Conservation (phyloP, 352 stramenopile genomes). For the Bremia lactucae region DNA sequence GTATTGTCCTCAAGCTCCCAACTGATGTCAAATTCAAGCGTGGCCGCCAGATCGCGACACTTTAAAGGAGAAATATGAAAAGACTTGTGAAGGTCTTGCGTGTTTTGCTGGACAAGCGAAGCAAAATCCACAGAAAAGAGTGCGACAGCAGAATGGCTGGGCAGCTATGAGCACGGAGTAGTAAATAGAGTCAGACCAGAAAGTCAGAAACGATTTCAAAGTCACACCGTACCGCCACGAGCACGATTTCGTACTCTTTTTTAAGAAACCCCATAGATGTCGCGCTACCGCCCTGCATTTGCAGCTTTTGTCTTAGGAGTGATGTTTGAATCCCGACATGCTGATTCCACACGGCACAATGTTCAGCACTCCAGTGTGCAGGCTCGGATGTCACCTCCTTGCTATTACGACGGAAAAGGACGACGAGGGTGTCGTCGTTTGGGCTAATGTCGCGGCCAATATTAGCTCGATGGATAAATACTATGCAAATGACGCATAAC, state of each 20-base stretch:
- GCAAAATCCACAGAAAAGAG: constrained; percentile 71
- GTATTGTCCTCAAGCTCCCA: constrained; percentile 35
- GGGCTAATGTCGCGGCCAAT: constrained; percentile 66
- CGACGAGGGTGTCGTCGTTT: constrained; percentile 63
- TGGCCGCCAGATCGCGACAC: constrained; percentile 61
- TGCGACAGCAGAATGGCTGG: constrained; percentile 67
- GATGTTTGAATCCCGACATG: constrained; percentile 70
- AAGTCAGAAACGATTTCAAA: constrained; percentile 8
- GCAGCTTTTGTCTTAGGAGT: constrained; percentile 43
- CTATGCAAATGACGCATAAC: constrained; percentile 6
- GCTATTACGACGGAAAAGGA: constrained; percentile 73
- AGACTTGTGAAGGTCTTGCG: constrained; percentile 29
- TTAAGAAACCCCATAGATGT: constrained; percentile 36
- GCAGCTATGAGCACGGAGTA: constrained; percentile 27
- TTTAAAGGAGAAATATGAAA: constrained; percentile 62
- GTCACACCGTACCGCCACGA: constrained; percentile 39
- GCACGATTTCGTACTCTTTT: constrained; percentile 78
- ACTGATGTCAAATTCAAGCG: constrained; percentile 65
- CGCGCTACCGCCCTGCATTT: constrained; percentile 1
- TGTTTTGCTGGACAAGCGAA: constrained; percentile 44
- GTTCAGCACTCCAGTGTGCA: constrained; percentile 49
- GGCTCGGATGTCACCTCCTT: constrained; percentile 70
- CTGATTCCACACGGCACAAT: constrained; percentile 71
- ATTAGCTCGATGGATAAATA: constrained; percentile 57
- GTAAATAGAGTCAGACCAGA: constrained; percentile 8